These are phyloP conservation scores for Pezicula neosporulosa DNA, from an alignment of 2,329 filamentous ascomycete genomes.

Conservation along the genomic window DNA sequence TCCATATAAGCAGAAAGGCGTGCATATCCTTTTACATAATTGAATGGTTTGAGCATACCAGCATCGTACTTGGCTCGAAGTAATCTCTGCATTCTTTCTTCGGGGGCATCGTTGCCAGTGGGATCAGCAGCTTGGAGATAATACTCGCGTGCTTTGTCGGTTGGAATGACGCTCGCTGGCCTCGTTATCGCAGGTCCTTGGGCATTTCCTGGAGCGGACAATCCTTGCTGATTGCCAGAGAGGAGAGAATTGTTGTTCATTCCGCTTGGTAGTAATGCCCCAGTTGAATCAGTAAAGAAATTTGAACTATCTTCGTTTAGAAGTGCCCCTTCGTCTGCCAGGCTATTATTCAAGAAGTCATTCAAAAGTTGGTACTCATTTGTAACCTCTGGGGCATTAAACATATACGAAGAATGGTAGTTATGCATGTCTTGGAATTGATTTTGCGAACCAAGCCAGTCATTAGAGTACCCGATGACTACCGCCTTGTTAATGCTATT, in stretches of 20 bases:
- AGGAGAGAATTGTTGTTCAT: slow-evolving; percentile 35
- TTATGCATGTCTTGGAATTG: slow-evolving; percentile 93
- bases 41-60: slow-evolving; percentile 91
- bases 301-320: slow-evolving; percentile 65
- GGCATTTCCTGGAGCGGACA: slow-evolving; percentile 31
- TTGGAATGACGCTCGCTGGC: slow-evolving; percentile 56
- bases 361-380: slow-evolving; percentile 97
- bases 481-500: slow-evolving; percentile 25
- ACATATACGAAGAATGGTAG: slow-evolving; percentile 93
- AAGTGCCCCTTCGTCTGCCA: slow-evolving; percentile 78
- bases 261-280: slow-evolving; percentile 43
- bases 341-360: slow-evolving; percentile 89
- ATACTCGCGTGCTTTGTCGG: slow-evolving; percentile 72
- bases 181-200: slow-evolving; percentile 55
- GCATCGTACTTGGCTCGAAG: slow-evolving; percentile 95
- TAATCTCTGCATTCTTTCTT: slow-evolving; percentile 92
- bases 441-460: slow-evolving; percentile 71
- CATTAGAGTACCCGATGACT: slow-evolving; percentile 79
- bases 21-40: slow-evolving; percentile 96
- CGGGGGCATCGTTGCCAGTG: slow-evolving; percentile 78
- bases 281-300: slow-evolving; percentile 54
- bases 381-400: slow-evolving; percentile 87
- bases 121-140: slow-evolving; percentile 97
- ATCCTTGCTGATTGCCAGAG: slow-evolving; percentile 25
- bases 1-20: slow-evolving; percentile 90